Percentiles rank a stretch among this genome's conserved stretches.
These are phyloP conservation scores for Hydnomerulius pinastri DNA, from an alignment of 768 basidiomycete genomes.

Conservation along the genomic window DNA sequence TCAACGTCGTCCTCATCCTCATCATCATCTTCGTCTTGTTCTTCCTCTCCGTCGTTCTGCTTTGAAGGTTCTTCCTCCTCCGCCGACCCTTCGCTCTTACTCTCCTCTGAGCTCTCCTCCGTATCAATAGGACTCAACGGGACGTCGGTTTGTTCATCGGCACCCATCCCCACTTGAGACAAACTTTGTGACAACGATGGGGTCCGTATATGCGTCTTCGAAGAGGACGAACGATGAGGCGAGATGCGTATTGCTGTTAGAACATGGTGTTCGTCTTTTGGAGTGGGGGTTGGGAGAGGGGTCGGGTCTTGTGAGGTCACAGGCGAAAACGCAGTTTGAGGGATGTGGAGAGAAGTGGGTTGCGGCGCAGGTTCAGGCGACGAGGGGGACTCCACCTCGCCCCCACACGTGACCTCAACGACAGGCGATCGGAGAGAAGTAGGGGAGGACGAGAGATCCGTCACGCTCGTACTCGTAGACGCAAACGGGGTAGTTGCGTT, in stretches of 20 bases:
- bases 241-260: conserved; percentile 27
- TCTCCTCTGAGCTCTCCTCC: conserved; percentile 2
- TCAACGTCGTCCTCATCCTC: conserved; percentile 18
- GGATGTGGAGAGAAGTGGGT: background rate
- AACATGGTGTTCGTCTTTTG: conserved; percentile 22
- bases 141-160: background rate
- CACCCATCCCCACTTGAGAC: conserved; percentile 8
- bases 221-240: conserved; percentile 10
- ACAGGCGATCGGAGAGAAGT: conserved; percentile 14
- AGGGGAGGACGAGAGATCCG: conserved; percentile 19
- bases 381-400: no score
- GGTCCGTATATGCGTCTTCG: background rate
- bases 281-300: background rate
- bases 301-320: no score
- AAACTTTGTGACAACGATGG: conserved; percentile 2
- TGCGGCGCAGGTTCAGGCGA: no score
- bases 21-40: conserved; percentile 19
- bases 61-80: conserved; percentile 14
- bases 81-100: conserved; percentile 7
- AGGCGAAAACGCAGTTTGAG: no score
- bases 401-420: no score
- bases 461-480: conserved; percentile 10
- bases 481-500: no score
- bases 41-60: conserved; percentile 9
- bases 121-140: conserved; percentile 12